Base-by-base conservation (phyloP, 257 asterid genomes). In the Solanum paucissectum region DNA sequence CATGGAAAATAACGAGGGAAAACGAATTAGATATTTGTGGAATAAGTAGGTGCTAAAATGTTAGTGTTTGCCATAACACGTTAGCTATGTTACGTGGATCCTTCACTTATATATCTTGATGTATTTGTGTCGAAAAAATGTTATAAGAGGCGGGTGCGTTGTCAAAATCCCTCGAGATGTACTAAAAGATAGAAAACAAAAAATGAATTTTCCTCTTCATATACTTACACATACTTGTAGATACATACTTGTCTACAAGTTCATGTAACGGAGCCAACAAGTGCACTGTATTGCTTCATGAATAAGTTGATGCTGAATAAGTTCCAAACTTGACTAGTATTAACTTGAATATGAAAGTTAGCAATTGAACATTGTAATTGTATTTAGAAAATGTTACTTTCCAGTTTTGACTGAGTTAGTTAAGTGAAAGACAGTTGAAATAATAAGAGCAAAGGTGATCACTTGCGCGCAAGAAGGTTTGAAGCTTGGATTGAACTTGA, bases 281-380 rank as follows among this genome's bases (percentile, higher is more conserved):
- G 44, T 33, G 2, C 44, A 33, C 0, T 16, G 5, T 16, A 10
- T 32, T 72, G 27, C 44, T 32, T 33, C 18, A 72, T 33, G 42
- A 33, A 3, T 72, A 72, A 4, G 27, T 9, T 72, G 46, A 10
- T 33, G 81, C 2, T 72, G 44, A 34, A 18, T 73, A 73, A 73
- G 14, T 72, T 34, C 46, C 46, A 20, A 73, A 16, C 1, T 1
- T 72, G 16, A 72, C 7, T 33, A 64, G 72, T 64, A 72, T 33
- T 33, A 72, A 73, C 27, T 1, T 34, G 44, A 69, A 69, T 29
- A 12, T 12, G 20, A 13, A 13, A 69, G 23, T 29, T 12, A 7
- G 40, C 6, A 32, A 29, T 29, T 27, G 37, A 68, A 27, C 75
- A 0, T 0, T 27, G 75, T 68, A 29, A 0, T 0, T 27, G 75